Percentiles rank a stretch among this genome's conserved stretches.
phyloP scores from a whole-genome alignment of 768 basidiomycete genomes.

The Leccinum obscurum region DNA sequence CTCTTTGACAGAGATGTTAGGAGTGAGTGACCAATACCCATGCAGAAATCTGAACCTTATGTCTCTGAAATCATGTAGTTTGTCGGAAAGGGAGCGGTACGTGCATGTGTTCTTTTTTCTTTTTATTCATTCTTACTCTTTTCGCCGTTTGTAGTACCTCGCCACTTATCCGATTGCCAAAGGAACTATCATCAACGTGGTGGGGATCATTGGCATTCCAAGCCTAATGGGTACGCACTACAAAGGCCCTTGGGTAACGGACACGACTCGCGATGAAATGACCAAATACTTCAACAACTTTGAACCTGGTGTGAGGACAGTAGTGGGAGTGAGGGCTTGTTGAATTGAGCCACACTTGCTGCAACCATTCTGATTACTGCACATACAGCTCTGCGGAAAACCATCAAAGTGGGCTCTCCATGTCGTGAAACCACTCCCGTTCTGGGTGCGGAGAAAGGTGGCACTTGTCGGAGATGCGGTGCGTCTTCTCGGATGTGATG shows the following conservation, averaged over 20 bases:
- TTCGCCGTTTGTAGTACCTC: slow-evolving; percentile 32
- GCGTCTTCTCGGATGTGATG: slow-evolving; percentile 3
- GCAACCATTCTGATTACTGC: neutral
- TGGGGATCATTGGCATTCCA: slow-evolving; percentile 31
- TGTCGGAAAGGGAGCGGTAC: slow-evolving; percentile 12
- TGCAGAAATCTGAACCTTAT: slow-evolving; percentile 8
- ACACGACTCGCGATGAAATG: slow-evolving; percentile 36
- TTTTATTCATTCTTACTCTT: neutral
- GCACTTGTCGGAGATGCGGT: slow-evolving; percentile 51
- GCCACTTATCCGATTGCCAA: slow-evolving; percentile 41
- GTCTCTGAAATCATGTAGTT: slow-evolving; percentile 10
- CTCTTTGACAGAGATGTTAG: slow-evolving; percentile 17
- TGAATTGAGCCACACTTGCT: neutral
- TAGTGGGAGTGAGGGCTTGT: slow-evolving; percentile 29
- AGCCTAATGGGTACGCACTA: slow-evolving; percentile 31
- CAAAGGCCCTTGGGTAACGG: slow-evolving; percentile 33
- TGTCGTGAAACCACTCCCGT: slow-evolving; percentile 40
- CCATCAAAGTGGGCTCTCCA: slow-evolving; percentile 48
- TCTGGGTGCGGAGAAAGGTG: slow-evolving; percentile 40
- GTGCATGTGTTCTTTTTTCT: too few species aligned
- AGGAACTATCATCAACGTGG: slow-evolving; percentile 39
- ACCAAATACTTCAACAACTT: slow-evolving; percentile 32
- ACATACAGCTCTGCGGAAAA: slow-evolving; percentile 34
- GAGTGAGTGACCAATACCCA: slow-evolving; percentile 19
- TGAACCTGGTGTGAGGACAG: slow-evolving; percentile 36